Percentiles rank a stretch among this genome's conserved stretches.
phyloP scores from a whole-genome alignment of 495 filamentous ascomycete genomes.

The Aspergillus baeticus region DNA sequence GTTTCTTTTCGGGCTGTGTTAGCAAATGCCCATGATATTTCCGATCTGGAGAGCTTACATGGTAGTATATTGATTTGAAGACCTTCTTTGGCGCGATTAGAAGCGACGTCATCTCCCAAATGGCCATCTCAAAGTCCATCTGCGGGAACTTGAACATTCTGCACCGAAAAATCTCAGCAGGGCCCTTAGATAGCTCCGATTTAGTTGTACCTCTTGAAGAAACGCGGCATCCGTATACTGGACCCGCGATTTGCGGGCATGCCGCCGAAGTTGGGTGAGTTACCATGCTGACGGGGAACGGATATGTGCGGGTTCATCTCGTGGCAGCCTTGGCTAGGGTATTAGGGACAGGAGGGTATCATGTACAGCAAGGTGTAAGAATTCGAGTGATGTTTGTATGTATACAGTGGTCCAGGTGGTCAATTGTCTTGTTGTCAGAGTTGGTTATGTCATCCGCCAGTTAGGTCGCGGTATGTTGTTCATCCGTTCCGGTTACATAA shows the following conservation, averaged over 20 bases:
- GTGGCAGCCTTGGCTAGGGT: conserved; percentile 17
- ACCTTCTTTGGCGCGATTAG: conserved; percentile 76
- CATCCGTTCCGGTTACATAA: neutral
- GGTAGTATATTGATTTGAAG: conserved; percentile 74
- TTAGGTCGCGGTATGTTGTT: neutral
- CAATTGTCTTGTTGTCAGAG: neutral
- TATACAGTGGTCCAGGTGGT: neutral
- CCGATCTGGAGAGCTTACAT: conserved; percentile 45
- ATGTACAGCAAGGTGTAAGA: conserved; percentile 11
- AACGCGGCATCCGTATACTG: conserved; percentile 55
- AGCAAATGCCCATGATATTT: conserved; percentile 12
- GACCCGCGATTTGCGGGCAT: conserved; percentile 48
- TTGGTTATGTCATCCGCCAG: conserved; percentile 19
- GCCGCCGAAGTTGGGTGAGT: conserved; percentile 51
- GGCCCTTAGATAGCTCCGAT: neutral
- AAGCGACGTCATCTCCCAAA: conserved; percentile 76
- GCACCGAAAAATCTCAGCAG: conserved; percentile 3
- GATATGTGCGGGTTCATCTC: conserved; percentile 65
- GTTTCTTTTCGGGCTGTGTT: conserved; percentile 49
- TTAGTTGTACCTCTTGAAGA: conserved; percentile 50
- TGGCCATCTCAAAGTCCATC: conserved; percentile 74
- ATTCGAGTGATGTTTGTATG: neutral
- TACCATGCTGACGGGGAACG: conserved; percentile 58
- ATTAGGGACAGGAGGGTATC: conserved; percentile 1
- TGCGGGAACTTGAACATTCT: conserved; percentile 67